These are phyloP conservation scores for Pseudopyricularia javanii DNA, from an alignment of 2,329 filamentous ascomycete species.

Conservation along the genomic window DNA sequence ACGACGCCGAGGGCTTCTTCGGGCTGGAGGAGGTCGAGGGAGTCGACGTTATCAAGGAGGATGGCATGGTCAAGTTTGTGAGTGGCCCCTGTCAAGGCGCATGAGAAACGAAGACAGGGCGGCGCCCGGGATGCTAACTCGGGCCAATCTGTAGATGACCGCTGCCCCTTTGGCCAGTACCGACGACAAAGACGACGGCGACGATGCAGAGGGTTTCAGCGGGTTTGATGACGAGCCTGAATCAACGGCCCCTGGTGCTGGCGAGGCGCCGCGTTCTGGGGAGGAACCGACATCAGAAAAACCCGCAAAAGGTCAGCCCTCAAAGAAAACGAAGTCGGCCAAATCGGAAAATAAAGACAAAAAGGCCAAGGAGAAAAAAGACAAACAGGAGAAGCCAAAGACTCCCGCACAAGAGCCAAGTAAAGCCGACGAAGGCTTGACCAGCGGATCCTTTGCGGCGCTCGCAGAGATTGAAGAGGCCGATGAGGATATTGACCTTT, in stretches of 20 bases:
- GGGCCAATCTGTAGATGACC: slow-evolving; percentile 14
- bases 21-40: slow-evolving; percentile 86
- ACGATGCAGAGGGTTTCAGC: slow-evolving; percentile 13
- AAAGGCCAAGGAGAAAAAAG: slow-evolving; percentile 12
- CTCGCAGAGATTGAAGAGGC: slow-evolving; percentile 40
- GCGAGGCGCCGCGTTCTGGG: slow-evolving; percentile 1
- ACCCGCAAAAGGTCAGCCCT: slow-evolving; percentile 5
- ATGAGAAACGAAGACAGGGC: not conserved
- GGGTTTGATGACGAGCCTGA: slow-evolving; percentile 17
- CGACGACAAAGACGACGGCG: slow-evolving; percentile 13
- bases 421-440: slow-evolving; percentile 22
- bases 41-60: slow-evolving; percentile 68
- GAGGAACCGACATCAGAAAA: slow-evolving; percentile 2
- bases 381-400: slow-evolving; percentile 9
- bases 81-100: slow-evolving; percentile 8
- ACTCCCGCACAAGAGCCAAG: slow-evolving; percentile 9
- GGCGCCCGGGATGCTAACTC: not conserved
- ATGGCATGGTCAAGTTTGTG: slow-evolving; percentile 45
- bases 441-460: slow-evolving; percentile 39
- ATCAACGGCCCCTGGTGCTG: slow-evolving; percentile 5
- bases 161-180: slow-evolving; percentile 8
- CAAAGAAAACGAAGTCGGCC: slow-evolving; percentile 6
- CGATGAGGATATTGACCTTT: slow-evolving; percentile 56
- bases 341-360: slow-evolving; percentile 15
- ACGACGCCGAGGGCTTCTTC: slow-evolving; percentile 89